Base-by-base conservation (phyloP, 108 stramenopile species). In the Nitzschia inconspicua region DNA sequence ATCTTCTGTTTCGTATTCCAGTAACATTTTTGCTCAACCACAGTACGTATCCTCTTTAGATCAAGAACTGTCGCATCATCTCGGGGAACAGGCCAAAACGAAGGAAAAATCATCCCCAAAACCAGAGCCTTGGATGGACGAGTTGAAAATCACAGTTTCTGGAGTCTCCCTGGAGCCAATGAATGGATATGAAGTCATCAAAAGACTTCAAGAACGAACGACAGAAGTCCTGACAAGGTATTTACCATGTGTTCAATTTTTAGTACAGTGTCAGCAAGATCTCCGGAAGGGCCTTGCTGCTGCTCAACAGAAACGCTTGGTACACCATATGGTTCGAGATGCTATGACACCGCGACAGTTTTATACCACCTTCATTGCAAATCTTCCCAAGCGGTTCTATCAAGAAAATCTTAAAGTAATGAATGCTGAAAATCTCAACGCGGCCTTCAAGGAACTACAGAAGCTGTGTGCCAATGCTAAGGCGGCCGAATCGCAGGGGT, bases 211-310 rank as follows among this genome's bases (percentile, higher is more conserved):
- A 34, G 49, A 50, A 18, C 69, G 73, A 50, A 72, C 83, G 25
- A 62, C 81, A 14, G 83, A 93, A 43, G 91, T 93, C 19, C 53
- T 83, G 14, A 84, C 82, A 1, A 65, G 75, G 3, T 93, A 79
- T 60, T 48, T 93, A 18, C 91, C 91, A 8, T 93, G 91, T 58
- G 86, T 88, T 0, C 88, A 89, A 30, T 93, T 93, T 69, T 56
- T 93, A n/a, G 91, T 93, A 1, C 75, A 76, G 43, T 93, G 91
- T 52, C 91, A 93, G 63, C 91, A 93, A 54, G 88, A 89, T 35
- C 48, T 93, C 29, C 83, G 91, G 7, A 80, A 82, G 50, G 91
- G 91, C 18, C 51, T 92, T 27, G 75, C 65, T 1, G 37, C 73
- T 3, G 86, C 90, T 18, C 77, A 80, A 10, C 42, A 55, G 22